Percentiles rank a stretch among this genome's conserved stretches.
Evolutionary conservation across 2,329 filamentous ascomycete species (phyloP).

Genomic region (Sporothrix brunneoviolacea): DNA sequence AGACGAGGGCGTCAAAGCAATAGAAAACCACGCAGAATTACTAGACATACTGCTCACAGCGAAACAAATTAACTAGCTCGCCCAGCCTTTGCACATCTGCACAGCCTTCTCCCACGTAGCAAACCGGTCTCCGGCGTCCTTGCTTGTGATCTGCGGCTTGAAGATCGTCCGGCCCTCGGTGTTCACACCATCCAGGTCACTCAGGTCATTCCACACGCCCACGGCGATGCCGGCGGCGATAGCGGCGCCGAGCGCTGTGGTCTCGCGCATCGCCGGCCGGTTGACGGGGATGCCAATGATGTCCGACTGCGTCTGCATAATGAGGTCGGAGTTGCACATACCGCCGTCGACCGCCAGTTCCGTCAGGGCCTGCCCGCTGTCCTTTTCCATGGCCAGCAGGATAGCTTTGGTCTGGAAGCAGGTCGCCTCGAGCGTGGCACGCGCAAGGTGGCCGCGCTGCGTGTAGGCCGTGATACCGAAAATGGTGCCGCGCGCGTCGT

Average conservation of each 20-base stretch:
- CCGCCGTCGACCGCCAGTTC: slow-evolving; percentile 81
- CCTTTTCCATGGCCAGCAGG: slow-evolving; percentile 81
- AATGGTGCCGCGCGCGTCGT: slow-evolving; percentile 82
- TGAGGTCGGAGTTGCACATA: slow-evolving; percentile 80
- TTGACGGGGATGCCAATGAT: slow-evolving; percentile 76
- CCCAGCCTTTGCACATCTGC: slow-evolving; percentile 51
- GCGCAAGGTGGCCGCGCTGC: slow-evolving; percentile 76
- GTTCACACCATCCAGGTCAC: slow-evolving; percentile 67
- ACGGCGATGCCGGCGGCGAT: slow-evolving; percentile 84
- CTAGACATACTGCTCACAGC: too few species aligned
- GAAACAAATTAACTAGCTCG: too few species aligned
- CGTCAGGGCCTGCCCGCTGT: slow-evolving; percentile 67
- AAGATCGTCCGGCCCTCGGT: slow-evolving; percentile 63
- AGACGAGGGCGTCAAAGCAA: too few species aligned
- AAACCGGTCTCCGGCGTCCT: slow-evolving; percentile 37
- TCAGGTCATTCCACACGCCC: slow-evolving; percentile 68
- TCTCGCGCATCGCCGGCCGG: slow-evolving; percentile 82
- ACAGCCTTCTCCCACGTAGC: slow-evolving; percentile 50
- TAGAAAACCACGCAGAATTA: too few species aligned
- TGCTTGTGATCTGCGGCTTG: slow-evolving; percentile 51
- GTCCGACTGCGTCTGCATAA: slow-evolving; percentile 88
- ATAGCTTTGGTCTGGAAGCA: slow-evolving; percentile 93
- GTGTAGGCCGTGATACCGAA: slow-evolving; percentile 85
- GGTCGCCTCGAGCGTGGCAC: slow-evolving; percentile 82
- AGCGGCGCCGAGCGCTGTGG: slow-evolving; percentile 79